Percentiles rank a stretch among this genome's conserved stretches.
These are phyloP conservation scores for Xylaria scruposa DNA, from an alignment of 495 filamentous ascomycete genomes.

Conservation along the genomic window DNA sequence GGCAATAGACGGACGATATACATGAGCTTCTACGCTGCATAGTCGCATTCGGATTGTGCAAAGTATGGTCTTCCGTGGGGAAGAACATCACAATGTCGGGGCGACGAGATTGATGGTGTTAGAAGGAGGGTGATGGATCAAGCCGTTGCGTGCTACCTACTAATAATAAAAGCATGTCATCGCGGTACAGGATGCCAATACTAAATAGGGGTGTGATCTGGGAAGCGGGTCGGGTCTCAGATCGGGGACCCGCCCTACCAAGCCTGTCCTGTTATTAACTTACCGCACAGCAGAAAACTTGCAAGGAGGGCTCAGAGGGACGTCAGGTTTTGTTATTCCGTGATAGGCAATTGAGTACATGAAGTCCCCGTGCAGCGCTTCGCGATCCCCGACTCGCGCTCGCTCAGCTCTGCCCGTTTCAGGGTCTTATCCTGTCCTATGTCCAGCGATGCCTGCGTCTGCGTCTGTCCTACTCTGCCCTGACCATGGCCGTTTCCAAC, in stretches of 20 bases:
- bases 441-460: not conserved
- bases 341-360: constrained; percentile 29
- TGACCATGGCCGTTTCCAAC: constrained; percentile 17
- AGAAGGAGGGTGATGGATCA: constrained; percentile 8
- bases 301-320: constrained; percentile 18
- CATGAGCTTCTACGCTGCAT: not conserved
- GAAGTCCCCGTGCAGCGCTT: constrained; percentile 20
- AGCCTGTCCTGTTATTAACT: constrained; percentile 12
- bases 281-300: not conserved
- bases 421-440: constrained; percentile 8
- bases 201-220: constrained; percentile 21
- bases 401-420: constrained; percentile 30
- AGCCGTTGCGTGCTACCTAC: constrained; percentile 22
- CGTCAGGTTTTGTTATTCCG: constrained; percentile 10
- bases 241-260: constrained; percentile 24
- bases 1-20: not conserved
- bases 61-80: constrained; percentile 17
- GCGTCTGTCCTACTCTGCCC: not conserved
- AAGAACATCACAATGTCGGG: constrained; percentile 9
- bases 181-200: constrained; percentile 12
- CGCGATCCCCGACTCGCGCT: constrained; percentile 16
- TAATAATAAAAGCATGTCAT: constrained; percentile 30
- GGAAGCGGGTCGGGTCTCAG: constrained; percentile 28
- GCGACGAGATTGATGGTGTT: constrained; percentile 1
- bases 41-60: constrained; percentile 9